Base-by-base conservation (phyloP, 2,329 filamentous ascomycete species). In the Ceratocystis papillata region DNA sequence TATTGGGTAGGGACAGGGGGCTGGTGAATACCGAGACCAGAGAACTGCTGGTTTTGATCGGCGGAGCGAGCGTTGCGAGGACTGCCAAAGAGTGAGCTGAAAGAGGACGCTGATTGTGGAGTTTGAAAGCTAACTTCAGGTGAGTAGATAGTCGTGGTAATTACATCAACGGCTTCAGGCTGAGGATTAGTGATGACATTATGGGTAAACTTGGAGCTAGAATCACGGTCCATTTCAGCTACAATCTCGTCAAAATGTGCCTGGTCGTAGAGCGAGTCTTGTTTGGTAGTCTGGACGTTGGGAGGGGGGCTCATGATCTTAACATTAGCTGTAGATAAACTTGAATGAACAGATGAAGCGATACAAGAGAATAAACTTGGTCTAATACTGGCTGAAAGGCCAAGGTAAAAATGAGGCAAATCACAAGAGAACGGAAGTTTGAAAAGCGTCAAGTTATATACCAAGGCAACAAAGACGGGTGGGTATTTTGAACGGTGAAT, bases 41-140 rank as follows among this genome's bases (percentile, higher is more conserved):
- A 17, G 6, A n/a, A n/a, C 25, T 59, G 28, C 7, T 6, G 28
- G 12, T 59, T 33, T 59, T 59, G 25, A n/a, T 17, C 25, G 17
- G 53, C 17, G n/a, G 25, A 33, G 12, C 28, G 53, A 33, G 53
- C 33, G 53, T 59, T 59, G 61, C 17, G 22, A 15, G 50, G 63
- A 33, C 63, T 60, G 2, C 50, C 33, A 17, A 59, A 57, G 20
- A 65, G 20, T 3, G 50, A 48, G 30, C 33, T 17, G 46, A 60
- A 65, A 22, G 48, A 48, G 17, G 55, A 45, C 2, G 12, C 60
- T 25, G 53, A 50, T 22, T 59, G 63, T 10, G 63, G 63, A 65
- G 63, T 65, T 25, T 45, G n/a, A 41, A 65, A 46, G 33, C 57
- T 65, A 15, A 65, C 28, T 17, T 20, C 41, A n/a, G 63, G 63